Evolutionary conservation across 2,329 filamentous ascomycete species (phyloP).

Genomic region (Tolypocladium sp.): DNA sequence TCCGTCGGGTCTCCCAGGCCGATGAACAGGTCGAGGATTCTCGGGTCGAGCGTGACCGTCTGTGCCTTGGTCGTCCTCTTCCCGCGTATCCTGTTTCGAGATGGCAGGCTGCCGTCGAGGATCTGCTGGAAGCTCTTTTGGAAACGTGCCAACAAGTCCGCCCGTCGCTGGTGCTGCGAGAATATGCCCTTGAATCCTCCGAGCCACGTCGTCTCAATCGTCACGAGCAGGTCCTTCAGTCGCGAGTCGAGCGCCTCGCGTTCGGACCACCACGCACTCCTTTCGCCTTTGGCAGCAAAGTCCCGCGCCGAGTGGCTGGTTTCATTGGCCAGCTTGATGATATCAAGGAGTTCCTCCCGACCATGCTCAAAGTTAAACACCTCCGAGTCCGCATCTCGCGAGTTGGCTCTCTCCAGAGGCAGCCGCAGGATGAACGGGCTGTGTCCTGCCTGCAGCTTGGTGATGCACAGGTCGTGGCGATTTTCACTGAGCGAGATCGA

Average conservation of each 20-base stretch:
- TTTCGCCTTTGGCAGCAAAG: conserved; percentile 64
- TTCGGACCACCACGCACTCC: conserved; percentile 82
- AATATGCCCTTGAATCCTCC: conserved; percentile 95
- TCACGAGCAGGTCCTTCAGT: conserved; percentile 68
- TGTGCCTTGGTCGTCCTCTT: conserved; percentile 38
- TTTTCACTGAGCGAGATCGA: conserved; percentile 79
- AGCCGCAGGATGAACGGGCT: conserved; percentile 80
- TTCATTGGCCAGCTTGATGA: conserved; percentile 73
- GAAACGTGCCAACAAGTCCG: conserved; percentile 63
- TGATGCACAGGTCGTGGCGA: conserved; percentile 76
- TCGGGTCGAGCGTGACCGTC: conserved; percentile 41
- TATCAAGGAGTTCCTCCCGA: conserved; percentile 68
- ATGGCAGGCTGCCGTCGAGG: conserved; percentile 78
- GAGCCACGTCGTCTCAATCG: conserved; percentile 88
- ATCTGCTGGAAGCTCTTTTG: conserved; percentile 69
- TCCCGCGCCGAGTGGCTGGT: conserved; percentile 68
- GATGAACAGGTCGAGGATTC: conserved; percentile 80
- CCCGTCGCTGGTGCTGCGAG: conserved; percentile 57
- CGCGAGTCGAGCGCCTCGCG: conserved; percentile 71
- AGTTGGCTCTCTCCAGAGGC: conserved; percentile 73
- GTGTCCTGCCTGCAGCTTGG: conserved; percentile 67
- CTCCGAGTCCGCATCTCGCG: conserved; percentile 67
- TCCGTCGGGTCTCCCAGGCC: conserved; percentile 67
- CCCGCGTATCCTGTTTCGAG: conserved; percentile 54
- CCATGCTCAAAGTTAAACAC: conserved; percentile 79